Percentiles rank a stretch among this genome's conserved stretches.
phyloP scores from a whole-genome alignment of 805 yeast genomes.

The Lipomyces oligophaga region DNA sequence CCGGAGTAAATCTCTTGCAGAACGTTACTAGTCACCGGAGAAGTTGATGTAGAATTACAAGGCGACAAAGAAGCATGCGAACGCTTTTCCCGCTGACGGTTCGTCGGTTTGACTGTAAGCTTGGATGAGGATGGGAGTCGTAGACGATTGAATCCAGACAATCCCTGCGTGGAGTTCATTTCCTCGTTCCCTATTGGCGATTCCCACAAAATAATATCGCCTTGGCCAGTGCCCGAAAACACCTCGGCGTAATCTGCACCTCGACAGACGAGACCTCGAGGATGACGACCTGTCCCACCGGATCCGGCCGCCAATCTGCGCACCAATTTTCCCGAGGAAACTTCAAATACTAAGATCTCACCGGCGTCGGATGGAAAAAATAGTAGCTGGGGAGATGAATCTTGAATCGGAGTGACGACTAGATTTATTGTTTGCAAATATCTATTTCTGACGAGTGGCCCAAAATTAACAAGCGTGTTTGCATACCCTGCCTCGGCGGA shows the following conservation, averaged over 20 bases:
- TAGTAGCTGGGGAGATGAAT: conserved; percentile 54
- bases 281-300: conserved; percentile 4
- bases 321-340: conserved; percentile 60
- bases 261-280: conserved; percentile 21
- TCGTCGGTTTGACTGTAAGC: too few species aligned
- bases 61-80: neutral
- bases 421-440: conserved; percentile 55
- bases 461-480: conserved; percentile 68
- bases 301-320: conserved; percentile 43
- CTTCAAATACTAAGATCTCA: conserved; percentile 57
- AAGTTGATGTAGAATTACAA: neutral
- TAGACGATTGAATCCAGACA: too few species aligned
- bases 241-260: conserved; percentile 25
- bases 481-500: conserved; percentile 35
- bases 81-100: too few species aligned
- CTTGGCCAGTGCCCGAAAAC: conserved; percentile 25
- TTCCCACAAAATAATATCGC: conserved; percentile 27
- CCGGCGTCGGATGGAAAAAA: conserved; percentile 76
- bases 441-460: conserved; percentile 69
- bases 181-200: conserved; percentile 3
- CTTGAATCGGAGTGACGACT: conserved; percentile 49
- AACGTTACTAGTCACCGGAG: too few species aligned
- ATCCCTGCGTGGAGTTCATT: neutral
- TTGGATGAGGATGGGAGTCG: too few species aligned
- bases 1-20: too few species aligned